Conservation (phyloP, 805 yeast genomes). For the Metschnikowia kofuensis region DNA sequence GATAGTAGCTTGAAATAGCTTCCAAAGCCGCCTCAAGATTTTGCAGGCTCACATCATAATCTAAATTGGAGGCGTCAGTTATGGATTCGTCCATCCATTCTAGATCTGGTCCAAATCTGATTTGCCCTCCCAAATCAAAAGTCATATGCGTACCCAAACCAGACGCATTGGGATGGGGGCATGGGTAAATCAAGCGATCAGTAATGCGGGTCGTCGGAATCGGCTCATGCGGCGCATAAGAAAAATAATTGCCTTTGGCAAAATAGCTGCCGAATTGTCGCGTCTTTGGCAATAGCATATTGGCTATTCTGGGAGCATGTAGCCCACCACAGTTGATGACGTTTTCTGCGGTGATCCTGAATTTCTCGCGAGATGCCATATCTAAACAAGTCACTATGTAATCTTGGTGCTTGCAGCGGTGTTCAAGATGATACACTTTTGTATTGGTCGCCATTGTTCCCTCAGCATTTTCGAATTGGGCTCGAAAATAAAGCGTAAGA, state of each 20-base stretch:
- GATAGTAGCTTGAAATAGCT: conserved; percentile 63
- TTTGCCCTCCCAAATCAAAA: conserved; percentile 72
- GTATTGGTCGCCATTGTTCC: conserved; percentile 70
- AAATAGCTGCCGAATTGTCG: conserved; percentile 58
- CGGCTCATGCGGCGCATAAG: conserved; percentile 49
- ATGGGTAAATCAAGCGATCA: conserved; percentile 61
- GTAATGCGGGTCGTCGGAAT: conserved; percentile 27
- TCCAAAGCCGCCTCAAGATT: conserved; percentile 54
- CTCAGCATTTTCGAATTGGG: conserved; percentile 51
- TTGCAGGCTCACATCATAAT: conserved; percentile 45
- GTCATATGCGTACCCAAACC: conserved; percentile 89
- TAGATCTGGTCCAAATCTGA: conserved; percentile 85
- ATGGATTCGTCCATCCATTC: conserved; percentile 60
- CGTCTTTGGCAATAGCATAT: conserved; percentile 61
- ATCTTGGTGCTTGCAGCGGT: conserved; percentile 18
- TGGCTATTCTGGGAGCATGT: conserved; percentile 68
- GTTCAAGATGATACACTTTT: conserved; percentile 43
- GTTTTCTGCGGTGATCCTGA: conserved; percentile 48
- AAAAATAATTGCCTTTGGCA: conserved; percentile 84
- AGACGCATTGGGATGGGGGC: conserved; percentile 62
- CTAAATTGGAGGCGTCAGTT: conserved; percentile 29
- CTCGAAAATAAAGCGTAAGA: conserved; percentile 56
- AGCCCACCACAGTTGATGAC: conserved; percentile 81
- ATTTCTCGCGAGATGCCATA: conserved; percentile 28
- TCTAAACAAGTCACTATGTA: conserved; percentile 27